phyloP scores from a whole-genome alignment of 2,329 filamentous ascomycete species.

The Colletotrichum sojae region DNA sequence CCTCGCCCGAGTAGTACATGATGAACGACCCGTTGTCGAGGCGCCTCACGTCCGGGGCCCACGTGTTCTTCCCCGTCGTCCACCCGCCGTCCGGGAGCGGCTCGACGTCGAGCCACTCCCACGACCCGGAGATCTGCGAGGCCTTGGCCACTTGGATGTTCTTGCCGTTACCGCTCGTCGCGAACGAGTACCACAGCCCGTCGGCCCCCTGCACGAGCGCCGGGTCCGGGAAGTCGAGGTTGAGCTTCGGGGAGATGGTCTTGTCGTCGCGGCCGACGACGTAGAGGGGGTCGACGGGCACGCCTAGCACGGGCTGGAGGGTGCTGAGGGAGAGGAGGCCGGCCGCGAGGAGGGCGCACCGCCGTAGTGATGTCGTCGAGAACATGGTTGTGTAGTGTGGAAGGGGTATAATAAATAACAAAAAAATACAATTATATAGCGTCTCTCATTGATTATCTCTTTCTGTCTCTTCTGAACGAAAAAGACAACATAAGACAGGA shows the following conservation, averaged over 20 bases:
- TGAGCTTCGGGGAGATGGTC: constrained; percentile 43
- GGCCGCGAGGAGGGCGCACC: constrained; percentile 21
- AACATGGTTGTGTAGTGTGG: constrained; percentile 24
- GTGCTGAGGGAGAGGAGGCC: constrained; percentile 16
- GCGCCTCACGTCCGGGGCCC: constrained; percentile 73
- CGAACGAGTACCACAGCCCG: constrained; percentile 71
- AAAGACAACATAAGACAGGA: neutral
- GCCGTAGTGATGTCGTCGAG: constrained; percentile 29
- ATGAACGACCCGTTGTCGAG: constrained; percentile 67
- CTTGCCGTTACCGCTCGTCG: constrained; percentile 64
- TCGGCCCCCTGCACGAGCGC: constrained; percentile 62
- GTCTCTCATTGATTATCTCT: neutral
- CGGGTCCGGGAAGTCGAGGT: constrained; percentile 69
- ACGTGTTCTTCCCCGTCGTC: constrained; percentile 68
- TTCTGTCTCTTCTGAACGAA: neutral
- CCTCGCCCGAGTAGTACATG: constrained; percentile 71
- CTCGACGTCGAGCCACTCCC: constrained; percentile 64
- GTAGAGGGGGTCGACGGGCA: constrained; percentile 31
- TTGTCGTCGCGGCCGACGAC: constrained; percentile 24
- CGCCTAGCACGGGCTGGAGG: constrained; percentile 19
- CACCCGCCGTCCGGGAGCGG: constrained; percentile 68
- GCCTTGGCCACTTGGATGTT: constrained; percentile 69
- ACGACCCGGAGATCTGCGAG: constrained; percentile 61
- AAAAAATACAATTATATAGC: constrained; percentile 18
- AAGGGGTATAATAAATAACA: constrained; percentile 18